A percentile compares a stretch with the other conserved stretches of the same genome.
These are phyloP conservation scores for Raffaelea ambrosiae DNA, from an alignment of 2,329 filamentous ascomycete genomes.

Conservation along the genomic window DNA sequence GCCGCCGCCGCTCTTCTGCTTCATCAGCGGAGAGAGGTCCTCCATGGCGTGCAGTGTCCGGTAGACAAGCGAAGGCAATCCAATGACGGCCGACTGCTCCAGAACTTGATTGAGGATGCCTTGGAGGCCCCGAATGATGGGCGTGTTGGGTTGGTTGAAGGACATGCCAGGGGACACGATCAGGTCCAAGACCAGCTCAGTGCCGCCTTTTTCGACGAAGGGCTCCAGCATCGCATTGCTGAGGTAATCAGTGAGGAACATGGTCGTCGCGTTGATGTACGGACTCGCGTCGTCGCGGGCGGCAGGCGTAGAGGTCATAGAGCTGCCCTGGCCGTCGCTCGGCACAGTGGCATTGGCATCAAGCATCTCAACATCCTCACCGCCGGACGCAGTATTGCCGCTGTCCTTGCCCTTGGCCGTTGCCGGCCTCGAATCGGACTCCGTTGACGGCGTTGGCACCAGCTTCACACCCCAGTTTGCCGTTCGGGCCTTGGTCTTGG, in stretches of 20 bases:
- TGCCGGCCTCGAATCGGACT: too few relatives aligned
- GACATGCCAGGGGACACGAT: slow-evolving; percentile 74
- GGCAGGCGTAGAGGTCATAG: slow-evolving; percentile 7
- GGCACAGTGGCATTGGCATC: slow-evolving; percentile 29
- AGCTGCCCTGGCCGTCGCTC: not conserved
- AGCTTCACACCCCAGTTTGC: slow-evolving; percentile 73
- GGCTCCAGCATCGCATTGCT: slow-evolving; percentile 60
- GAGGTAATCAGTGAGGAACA: slow-evolving; percentile 69
- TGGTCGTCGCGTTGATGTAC: slow-evolving; percentile 67
- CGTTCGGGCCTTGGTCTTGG: slow-evolving; percentile 58
- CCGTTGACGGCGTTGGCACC: slow-evolving; percentile 49
- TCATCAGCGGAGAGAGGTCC: slow-evolving; percentile 56
- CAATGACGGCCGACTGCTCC: slow-evolving; percentile 71
- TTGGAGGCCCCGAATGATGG: slow-evolving; percentile 61
- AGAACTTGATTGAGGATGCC: slow-evolving; percentile 69
- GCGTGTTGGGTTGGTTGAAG: slow-evolving; percentile 59
- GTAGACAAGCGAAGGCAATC: slow-evolving; percentile 71
- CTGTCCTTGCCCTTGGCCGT: slow-evolving; percentile 30
- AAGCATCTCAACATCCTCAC: slow-evolving; percentile 56
- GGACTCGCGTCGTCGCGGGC: slow-evolving; percentile 40
- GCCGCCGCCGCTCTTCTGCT: slow-evolving; percentile 24
- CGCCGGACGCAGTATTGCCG: slow-evolving; percentile 13
- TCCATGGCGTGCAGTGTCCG: slow-evolving; percentile 64
- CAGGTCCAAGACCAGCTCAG: slow-evolving; percentile 77
- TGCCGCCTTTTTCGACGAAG: slow-evolving; percentile 71